Base-by-base conservation (phyloP, 129 eudicot genomes). In the Oenanthe sinensis region DNA sequence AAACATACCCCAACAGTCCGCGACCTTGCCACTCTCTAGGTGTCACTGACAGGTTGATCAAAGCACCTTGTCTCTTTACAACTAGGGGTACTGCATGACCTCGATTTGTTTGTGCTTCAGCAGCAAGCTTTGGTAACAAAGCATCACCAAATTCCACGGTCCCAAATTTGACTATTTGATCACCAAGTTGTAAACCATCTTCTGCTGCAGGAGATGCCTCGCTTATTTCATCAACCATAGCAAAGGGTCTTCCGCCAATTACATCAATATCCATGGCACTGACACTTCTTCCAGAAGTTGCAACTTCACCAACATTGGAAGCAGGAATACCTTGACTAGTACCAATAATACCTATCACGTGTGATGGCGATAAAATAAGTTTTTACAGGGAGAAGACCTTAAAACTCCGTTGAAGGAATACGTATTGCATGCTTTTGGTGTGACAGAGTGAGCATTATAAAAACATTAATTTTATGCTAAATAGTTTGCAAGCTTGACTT, bases 181-280 rank as follows among this genome's bases (percentile, higher is more conserved):
- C 99, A 62, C 99, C 99, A 82, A 95, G 96, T 81, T 95, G 97
- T 81, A 95, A 85, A 39, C 99, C 99, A 80, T 92, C 99, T 81
- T 92, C 99, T 33, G 97, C 96, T 78, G 96, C 99, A 71, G 99
- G 99, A 67, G 99, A 95, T 55, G 85, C 89, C 84, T 95, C 99
- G 1, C 80, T 82, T 83, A 95, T 95, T 85, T 95, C 99, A 90
- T 95, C 97, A 70, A 95, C 88, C 87, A 95, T 75, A 28, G 97
- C 99, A 83, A 95, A 95, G 54, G 99, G 97, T 79, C 91, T 85
- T 82, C 84, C 85, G 10, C 79, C 74, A 87, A 71, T 79, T 42
- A 80, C 87, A 82, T 85, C 88, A 50, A 76, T 71, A 78, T 91
- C 94, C 93, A 89, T 85, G 24, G 83, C 84, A 81, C 81, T 79